Conservation (phyloP, 345 rosid genomes). For the Lepidium didymum region DNA sequence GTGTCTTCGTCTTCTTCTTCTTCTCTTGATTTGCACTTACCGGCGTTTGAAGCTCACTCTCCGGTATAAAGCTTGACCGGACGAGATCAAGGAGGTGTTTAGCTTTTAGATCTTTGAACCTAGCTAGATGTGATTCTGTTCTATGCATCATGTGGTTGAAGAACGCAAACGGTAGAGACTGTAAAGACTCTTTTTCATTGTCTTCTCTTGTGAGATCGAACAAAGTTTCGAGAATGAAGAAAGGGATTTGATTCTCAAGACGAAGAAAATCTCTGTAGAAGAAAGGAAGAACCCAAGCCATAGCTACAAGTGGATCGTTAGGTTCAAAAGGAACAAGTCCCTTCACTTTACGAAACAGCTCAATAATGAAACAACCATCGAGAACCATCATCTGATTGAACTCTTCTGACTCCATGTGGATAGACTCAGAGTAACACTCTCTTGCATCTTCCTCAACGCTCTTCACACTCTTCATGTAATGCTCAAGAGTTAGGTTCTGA, state of each 20-base stretch:
- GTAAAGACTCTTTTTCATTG: constrained; percentile 31
- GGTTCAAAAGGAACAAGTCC: constrained; percentile 31
- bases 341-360: constrained; percentile 52
- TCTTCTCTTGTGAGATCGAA: constrained; percentile 38
- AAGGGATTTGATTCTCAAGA: constrained; percentile 58
- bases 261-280: constrained; percentile 50
- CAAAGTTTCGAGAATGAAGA: constrained; percentile 51
- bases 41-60: constrained; percentile 7
- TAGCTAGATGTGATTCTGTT: constrained; percentile 29
- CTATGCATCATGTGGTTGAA: constrained; percentile 50
- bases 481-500: constrained; percentile 32
- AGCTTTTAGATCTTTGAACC: constrained; percentile 22
- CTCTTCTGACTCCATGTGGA: constrained; percentile 32
- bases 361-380: constrained; percentile 59
- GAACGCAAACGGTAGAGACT: constrained; percentile 46
- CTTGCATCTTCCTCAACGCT: constrained; percentile 42
- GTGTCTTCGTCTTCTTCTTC: constrained; percentile 20
- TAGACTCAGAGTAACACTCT: constrained; percentile 61
- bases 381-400: constrained; percentile 69
- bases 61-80: constrained; percentile 42
- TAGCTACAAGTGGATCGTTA: constrained; percentile 62
- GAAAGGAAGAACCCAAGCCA: constrained; percentile 71
- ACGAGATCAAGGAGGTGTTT: constrained; percentile 71
- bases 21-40: background rate
- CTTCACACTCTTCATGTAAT: constrained; percentile 34